Base-by-base conservation (phyloP, 1,284 basidiomycete genomes). In the Heliocybe sulcata region DNA sequence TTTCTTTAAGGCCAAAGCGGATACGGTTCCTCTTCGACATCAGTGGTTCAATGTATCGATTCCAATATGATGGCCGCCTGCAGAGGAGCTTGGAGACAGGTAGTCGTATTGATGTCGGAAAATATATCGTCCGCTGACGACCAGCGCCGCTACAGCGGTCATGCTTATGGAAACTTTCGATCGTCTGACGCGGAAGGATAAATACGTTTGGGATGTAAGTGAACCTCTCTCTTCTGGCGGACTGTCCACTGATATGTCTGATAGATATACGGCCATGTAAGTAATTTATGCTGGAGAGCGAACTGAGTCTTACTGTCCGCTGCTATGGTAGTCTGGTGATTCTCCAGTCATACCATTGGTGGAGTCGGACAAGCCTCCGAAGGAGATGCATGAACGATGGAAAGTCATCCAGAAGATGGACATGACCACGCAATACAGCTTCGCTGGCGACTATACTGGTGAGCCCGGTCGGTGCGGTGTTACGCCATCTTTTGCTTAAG, bases 111-210 rank as follows among this genome's bases (percentile, higher is more conserved):
- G 9, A 53, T 11, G 35, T 53, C 25, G 23, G 27, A 19, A 3
- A n/a, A 45, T 45, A 23, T 16, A 14, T n/a, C n/a, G n/a, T 4
- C 14, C 51, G 16, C 31, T 45, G 4, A 31, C 26, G 25, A 20
- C 35, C 45, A 16, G 12, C 3, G 12, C 51, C 10, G 23, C 16
- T 45, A 26, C 54, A 84, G 82, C 81, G 27, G 81, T 80, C 6
- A 86, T 85, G 83, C 64, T 85, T 45, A 85, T 86, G 82, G 83
- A 85, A 61, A 83, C 80, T 1, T 85, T 86, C 61, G 75, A 80
- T 53, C 76, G 77, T 9, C 67, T 86, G 10, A 77, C 79, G 3
- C 66, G 80, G 51, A 83, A 83, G 63, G 82, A 85, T 59, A 86
- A 85, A 66, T 86, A 83, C 64, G 78, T 80, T 10, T 86, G 83